Conservation (phyloP, 768 basidiomycete genomes). For the Tulasnella sp. region DNA sequence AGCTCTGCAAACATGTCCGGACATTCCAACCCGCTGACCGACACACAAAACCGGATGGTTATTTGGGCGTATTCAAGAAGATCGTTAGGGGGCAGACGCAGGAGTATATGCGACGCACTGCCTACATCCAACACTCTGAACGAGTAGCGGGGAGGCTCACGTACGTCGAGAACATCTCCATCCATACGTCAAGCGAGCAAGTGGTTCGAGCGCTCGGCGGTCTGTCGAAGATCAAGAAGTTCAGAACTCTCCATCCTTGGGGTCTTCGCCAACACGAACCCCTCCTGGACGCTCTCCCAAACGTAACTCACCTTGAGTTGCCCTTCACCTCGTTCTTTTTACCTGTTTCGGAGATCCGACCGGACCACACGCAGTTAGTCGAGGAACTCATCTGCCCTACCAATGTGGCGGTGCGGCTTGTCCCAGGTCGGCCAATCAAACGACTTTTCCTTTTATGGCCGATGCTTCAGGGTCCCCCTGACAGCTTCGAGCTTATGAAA, state of each 20-base stretch:
- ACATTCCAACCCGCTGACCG: constrained; percentile 14
- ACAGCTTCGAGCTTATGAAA: neutral
- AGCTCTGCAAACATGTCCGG: neutral
- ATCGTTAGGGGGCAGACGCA: neutral
- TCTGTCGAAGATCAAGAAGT: neutral
- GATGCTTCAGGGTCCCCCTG: neutral
- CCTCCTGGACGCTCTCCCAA: constrained; percentile 11
- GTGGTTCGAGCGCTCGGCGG: neutral
- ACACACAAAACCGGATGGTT: neutral
- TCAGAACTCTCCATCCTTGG: constrained; percentile 17
- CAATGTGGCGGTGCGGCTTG: neutral
- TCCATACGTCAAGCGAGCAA: neutral
- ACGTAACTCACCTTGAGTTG: constrained; percentile 13
- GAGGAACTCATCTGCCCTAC: constrained; percentile 4
- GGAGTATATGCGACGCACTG: neutral
- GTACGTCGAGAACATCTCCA: constrained; percentile 15
- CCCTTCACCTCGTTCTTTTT: constrained; percentile 18
- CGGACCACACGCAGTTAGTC: neutral
- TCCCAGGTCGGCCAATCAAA: neutral
- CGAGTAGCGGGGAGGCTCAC: neutral
- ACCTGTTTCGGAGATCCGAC: constrained; percentile 9
- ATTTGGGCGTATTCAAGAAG: neutral
- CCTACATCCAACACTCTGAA: neutral
- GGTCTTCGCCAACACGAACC: constrained; percentile 11
- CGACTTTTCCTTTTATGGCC: constrained; percentile 1